Evolutionary conservation across 2,329 filamentous ascomycete species (phyloP), one percentile per base, ranked within the genome.

Genomic region (Ophiocordyceps camponoti-leonardi): DNA sequence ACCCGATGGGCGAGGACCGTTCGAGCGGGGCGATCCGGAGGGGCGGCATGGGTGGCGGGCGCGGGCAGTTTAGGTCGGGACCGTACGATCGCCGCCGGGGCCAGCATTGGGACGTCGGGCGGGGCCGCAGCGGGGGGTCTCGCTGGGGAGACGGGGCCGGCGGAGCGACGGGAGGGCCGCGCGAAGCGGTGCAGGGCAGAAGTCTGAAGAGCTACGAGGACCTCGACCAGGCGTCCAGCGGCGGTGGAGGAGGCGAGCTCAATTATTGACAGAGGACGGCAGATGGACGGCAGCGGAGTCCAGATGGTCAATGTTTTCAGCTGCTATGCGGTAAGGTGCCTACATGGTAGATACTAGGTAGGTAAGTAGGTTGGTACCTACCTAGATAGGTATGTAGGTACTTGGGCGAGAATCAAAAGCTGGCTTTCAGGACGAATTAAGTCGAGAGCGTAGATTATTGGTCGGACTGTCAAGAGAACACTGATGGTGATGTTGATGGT

Each of bases 141-240:
- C 71, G 79, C 52, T 84, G 81, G 74, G 81, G 82, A 40, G 83
- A 86, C 51, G 82, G 81, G 23, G 83, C 85, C 43, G 82, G 83
- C 37, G 82, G 76, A 22, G 79, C 82, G 31, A 79, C 83, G 2
- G 81, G 88, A 49, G 88, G 87, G 0, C 90, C 92, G 19, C 77
- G 85, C 19, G 88, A 96, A 63, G 90, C 92, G 12, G 87, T 94
- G 1, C 86, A 93, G 53, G 92, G 92, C 6, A 78, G 92, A 47
- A 94, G 85, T 49, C 67, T 98, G 52, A 94, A 94, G 73, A 95
- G 86, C 61, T 98, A 98, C 59, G 93, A 98, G 62, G 92, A 98
- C 59, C 69, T 98, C 22, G 92, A 98, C 66, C 90, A 93, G 42
- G 81, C 83, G 47, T 79, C 79, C 35, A 77, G 80, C 14, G 71